These are phyloP conservation scores for Neoascochyta sp. DNA, from an alignment of 2,329 filamentous ascomycete genomes.

Conservation along the genomic window DNA sequence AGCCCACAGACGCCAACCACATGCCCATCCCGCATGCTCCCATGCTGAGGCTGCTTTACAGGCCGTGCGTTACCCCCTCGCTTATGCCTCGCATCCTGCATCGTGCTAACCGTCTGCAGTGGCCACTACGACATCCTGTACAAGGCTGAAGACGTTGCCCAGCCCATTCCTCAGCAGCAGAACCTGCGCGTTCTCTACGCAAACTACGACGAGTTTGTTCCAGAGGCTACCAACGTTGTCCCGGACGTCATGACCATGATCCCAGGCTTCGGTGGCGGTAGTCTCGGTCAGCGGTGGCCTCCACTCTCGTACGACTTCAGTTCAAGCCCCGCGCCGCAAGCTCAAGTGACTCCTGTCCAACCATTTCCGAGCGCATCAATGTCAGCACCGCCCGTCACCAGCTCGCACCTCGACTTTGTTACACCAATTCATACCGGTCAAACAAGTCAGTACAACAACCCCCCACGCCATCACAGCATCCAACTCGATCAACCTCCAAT, in stretches of 20 bases:
- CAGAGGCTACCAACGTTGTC: constrained; percentile 30
- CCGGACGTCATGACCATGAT: constrained; percentile 42
- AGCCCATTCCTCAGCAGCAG: constrained; percentile 23
- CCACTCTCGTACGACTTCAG: constrained; percentile 37
- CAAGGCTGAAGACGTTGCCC: constrained; percentile 54
- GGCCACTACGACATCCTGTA: constrained; percentile 97
- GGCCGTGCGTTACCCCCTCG: constrained; percentile 52
- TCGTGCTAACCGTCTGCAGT: constrained; percentile 37
- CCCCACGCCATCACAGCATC: constrained; percentile 27
- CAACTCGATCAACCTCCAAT: constrained; percentile 33
- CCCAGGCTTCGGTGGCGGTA: constrained; percentile 45
- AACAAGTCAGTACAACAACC: constrained; percentile 23
- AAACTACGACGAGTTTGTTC: constrained; percentile 43
- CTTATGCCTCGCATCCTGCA: constrained; percentile 2
- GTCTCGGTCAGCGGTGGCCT: constrained; percentile 33
- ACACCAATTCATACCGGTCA: constrained; percentile 26
- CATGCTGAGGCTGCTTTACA: constrained; percentile 65
- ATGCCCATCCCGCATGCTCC: constrained; percentile 48
- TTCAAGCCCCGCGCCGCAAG: constrained; percentile 28
- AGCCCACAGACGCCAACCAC: constrained; percentile 46
- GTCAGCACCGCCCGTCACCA: constrained; percentile 25
- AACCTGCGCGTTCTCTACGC: constrained; percentile 35
- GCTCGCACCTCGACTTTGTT: constrained; percentile 33
- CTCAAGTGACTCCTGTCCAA: constrained; percentile 32
- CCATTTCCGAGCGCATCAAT: constrained; percentile 30